Conservation (phyloP, 73 alveolate genomes). For the Diophrys appendiculata region DNA sequence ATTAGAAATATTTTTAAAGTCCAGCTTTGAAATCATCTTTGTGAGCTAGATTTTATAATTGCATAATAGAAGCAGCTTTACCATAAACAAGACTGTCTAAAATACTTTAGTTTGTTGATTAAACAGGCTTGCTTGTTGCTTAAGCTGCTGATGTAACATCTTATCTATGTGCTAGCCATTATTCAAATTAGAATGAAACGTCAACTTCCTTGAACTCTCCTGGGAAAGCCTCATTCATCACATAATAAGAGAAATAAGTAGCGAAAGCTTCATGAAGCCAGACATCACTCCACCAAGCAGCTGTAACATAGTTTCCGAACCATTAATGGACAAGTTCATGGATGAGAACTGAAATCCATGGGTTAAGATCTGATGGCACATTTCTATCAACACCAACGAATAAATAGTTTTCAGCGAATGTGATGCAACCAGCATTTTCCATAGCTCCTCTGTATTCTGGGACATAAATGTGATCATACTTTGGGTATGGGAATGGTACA, state of each 20-base stretch:
- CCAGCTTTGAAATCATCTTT: conserved; percentile 9
- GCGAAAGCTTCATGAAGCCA: conserved; percentile 99
- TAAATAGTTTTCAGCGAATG: conserved; percentile 49
- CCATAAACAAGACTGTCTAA: background rate
- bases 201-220: background rate
- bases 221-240: background rate
- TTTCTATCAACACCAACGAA: conserved; percentile 82
- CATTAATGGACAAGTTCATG: conserved; percentile 99
- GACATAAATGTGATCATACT: conserved; percentile 70
- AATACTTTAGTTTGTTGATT: background rate
- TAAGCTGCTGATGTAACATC: background rate
- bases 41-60: background rate
- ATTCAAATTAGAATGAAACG: background rate
- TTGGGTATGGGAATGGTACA: conserved; percentile 50
- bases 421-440: conserved; percentile 66
- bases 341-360: conserved; percentile 72
- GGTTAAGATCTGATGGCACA: conserved; percentile 62
- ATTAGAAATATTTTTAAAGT: background rate
- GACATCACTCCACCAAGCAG: conserved; percentile 98
- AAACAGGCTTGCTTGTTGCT: background rate
- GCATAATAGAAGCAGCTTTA: background rate
- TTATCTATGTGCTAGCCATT: background rate
- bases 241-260: conserved; percentile 77
- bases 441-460: conserved; percentile 69
- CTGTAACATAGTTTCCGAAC: conserved; percentile 97